These are phyloP conservation scores for Monosporascus sp. DNA, from an alignment of 2,329 filamentous ascomycete genomes.

Conservation along the genomic window DNA sequence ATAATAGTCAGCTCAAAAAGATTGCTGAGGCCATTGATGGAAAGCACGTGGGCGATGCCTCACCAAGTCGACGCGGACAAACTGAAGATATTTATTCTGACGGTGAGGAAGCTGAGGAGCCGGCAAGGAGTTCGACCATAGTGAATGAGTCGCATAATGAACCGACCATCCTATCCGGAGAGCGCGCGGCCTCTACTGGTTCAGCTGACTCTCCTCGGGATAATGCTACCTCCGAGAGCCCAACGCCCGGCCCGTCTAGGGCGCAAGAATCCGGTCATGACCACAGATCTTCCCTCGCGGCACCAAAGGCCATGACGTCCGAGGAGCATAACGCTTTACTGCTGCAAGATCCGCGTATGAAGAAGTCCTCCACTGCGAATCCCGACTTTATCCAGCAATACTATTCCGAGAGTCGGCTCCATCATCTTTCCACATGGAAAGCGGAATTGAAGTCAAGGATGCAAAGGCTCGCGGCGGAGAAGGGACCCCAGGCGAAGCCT, in stretches of 20 bases:
- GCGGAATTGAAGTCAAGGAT: conserved; percentile 86
- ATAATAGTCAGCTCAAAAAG: conserved; percentile 62
- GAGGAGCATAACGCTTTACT: conserved; percentile 90
- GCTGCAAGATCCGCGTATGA: conserved; percentile 75
- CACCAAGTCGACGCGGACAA: conserved; percentile 10
- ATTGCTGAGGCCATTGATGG: conserved; percentile 16
- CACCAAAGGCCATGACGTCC: conserved; percentile 56
- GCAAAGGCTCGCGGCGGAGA: conserved; percentile 73
- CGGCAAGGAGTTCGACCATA: not conserved
- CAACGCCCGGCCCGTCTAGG: not conserved
- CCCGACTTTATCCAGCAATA: conserved; percentile 92
- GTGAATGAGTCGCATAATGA: not conserved
- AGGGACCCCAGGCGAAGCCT: conserved; percentile 39
- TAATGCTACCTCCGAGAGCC: not conserved
- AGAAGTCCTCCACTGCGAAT: conserved; percentile 86
- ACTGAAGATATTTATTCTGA: not conserved
- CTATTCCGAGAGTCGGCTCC: conserved; percentile 89
- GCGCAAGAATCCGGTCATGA: not conserved
- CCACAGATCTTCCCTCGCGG: conserved; percentile 6
- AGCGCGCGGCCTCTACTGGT: conserved; percentile 5
- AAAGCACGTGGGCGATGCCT: conserved; percentile 8
- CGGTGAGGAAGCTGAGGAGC: not conserved
- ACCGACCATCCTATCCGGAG: conserved; percentile 1
- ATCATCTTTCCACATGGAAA: conserved; percentile 96
- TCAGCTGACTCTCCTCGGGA: conserved; percentile 4